phyloP scores from a whole-genome alignment of 306 rosid genomes.

The Aeschynomene evenia region DNA sequence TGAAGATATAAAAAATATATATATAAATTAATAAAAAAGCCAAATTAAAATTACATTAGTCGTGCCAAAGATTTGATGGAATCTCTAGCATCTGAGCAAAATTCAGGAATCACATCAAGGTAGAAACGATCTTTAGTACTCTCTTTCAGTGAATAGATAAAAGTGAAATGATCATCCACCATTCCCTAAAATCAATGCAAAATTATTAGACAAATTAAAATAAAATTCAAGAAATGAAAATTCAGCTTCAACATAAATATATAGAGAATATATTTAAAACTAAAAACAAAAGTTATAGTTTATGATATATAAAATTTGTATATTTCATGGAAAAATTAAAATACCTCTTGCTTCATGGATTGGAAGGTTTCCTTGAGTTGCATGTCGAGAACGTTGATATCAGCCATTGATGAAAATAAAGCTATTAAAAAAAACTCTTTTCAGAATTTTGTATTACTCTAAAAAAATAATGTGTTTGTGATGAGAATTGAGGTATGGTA shows the following conservation, averaged over 20 bases:
- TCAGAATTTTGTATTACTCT: background rate
- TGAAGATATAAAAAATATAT: background rate
- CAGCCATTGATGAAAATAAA: background rate
- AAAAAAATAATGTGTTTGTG: no score
- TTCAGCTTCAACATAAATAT: no score
- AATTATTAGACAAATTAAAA: background rate
- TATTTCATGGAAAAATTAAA: background rate
- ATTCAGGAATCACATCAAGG: slow-evolving; percentile 10
- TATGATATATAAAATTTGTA: background rate
- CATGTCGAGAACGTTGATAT: background rate
- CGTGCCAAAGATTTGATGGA: background rate
- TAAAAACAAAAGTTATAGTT: no score
- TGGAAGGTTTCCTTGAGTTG: background rate
- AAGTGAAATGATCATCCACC: slow-evolving; percentile 26
- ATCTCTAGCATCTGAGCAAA: slow-evolving; percentile 10
- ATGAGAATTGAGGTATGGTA: background rate
- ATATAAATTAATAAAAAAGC: background rate
- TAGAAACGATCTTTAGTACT: background rate
- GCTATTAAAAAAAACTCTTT: background rate
- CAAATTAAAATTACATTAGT: slow-evolving; percentile 1
- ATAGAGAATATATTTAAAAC: no score
- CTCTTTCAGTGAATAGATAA: slow-evolving; percentile 20
- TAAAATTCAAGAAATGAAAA: background rate
- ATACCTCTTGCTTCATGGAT: slow-evolving; percentile 27
- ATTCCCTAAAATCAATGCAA: slow-evolving; percentile 12